Conservation (phyloP, 805 yeast genomes). For the Lipomyces anomalus region DNA sequence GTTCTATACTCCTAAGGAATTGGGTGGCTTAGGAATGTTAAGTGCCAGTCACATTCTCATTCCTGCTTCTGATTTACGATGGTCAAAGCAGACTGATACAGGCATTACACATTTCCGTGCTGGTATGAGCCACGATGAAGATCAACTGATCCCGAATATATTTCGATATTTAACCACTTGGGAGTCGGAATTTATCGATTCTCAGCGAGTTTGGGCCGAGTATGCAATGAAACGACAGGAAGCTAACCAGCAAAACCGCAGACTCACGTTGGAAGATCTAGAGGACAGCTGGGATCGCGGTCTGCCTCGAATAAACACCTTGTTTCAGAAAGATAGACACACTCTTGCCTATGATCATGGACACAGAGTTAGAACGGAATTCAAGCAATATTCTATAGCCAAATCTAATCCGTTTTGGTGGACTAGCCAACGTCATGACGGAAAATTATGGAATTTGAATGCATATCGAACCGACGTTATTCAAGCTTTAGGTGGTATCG, state of each 20-base stretch:
- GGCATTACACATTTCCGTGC: constrained; percentile 92
- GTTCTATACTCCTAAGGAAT: constrained; percentile 92
- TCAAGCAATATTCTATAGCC: constrained; percentile 63
- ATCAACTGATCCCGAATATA: constrained; percentile 81
- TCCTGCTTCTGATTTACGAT: constrained; percentile 84
- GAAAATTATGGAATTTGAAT: constrained; percentile 88
- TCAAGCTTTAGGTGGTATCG: constrained; percentile 96
- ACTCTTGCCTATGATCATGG: constrained; percentile 94
- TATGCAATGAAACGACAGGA: constrained; percentile 85
- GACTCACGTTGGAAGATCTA: constrained; percentile 85
- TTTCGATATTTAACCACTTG: constrained; percentile 90
- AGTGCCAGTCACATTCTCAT: constrained; percentile 94
- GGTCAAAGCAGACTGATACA: constrained; percentile 90
- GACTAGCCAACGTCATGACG: constrained; percentile 91
- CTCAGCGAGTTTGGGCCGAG: constrained; percentile 97
- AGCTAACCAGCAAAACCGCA: constrained; percentile 76
- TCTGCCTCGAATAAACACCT: constrained; percentile 87
- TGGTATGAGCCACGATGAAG: constrained; percentile 76
- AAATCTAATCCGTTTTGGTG: constrained; percentile 93
- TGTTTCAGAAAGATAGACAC: constrained; percentile 91
- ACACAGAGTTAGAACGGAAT: constrained; percentile 74
- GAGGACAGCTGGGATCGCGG: constrained; percentile 97
- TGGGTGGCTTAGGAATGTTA: constrained; percentile 96
- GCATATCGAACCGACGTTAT: constrained; percentile 93
- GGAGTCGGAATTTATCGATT: constrained; percentile 93